Percentiles rank a stretch among this genome's conserved stretches.
phyloP scores from a whole-genome alignment of 768 basidiomycete genomes.

The Suillus paluster region DNA sequence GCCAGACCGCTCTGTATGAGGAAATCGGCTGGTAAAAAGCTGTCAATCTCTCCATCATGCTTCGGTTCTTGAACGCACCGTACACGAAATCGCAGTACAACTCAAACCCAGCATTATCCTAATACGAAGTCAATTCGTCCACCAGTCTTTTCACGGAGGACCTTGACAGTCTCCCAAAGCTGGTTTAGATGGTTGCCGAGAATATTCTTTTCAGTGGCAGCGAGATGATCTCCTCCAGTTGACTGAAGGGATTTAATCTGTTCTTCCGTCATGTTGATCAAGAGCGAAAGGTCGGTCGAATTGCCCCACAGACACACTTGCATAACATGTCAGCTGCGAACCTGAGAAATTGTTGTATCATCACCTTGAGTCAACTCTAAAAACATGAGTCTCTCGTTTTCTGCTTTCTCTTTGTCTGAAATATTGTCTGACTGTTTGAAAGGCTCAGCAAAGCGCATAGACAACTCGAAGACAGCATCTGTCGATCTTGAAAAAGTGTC shows the following conservation, averaged over 20 bases:
- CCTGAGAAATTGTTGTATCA: constrained; percentile 19
- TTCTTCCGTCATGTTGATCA: constrained; percentile 98
- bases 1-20: constrained; percentile 89
- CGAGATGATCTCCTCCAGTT: constrained; percentile 93
- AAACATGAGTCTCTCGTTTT: constrained; percentile 86
- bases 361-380: constrained; percentile 88
- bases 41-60: constrained; percentile 7
- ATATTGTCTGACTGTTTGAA: constrained; percentile 63
- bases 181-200: constrained; percentile 79
- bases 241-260: constrained; percentile 97
- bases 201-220: constrained; percentile 96
- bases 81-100: constrained; percentile 88
- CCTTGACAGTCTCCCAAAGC: constrained; percentile 77
- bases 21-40: constrained; percentile 73
- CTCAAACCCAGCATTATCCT: constrained; percentile 85
- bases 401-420: constrained; percentile 56
- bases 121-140: constrained; percentile 82
- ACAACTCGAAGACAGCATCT: constrained; percentile 93
- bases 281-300: constrained; percentile 91
- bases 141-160: constrained; percentile 68
- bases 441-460: constrained; percentile 88
- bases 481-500: constrained; percentile 94
- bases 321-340: constrained; percentile 7
- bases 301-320: constrained; percentile 96
- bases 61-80: constrained; percentile 49